Base-by-base conservation (phyloP, 768 basidiomycete species). In the Amanita phalloides region DNA sequence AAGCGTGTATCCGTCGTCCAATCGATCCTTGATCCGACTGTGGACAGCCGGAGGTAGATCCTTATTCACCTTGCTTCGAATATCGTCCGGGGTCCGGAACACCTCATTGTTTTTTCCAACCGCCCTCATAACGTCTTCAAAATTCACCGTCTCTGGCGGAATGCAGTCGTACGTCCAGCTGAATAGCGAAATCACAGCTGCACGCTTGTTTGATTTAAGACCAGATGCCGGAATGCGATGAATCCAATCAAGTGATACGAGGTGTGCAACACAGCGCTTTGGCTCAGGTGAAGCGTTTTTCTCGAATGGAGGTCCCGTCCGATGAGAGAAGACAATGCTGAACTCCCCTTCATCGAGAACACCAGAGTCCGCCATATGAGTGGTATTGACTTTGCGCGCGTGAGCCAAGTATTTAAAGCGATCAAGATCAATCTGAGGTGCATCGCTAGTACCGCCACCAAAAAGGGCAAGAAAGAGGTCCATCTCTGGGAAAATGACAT, bases 141-240 rank as follows among this genome's bases (percentile, higher is more conserved):
- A 30, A 25, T 39, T 44, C 14, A 42, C 14, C 20, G 49, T 33
- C 37, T 44, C 41, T 23, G 49, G 37, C 7, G 49, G 32, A 21
- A 51, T 13, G 11, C 36, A 39, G 26, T 51, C 26, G 17, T 51
- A 51, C 4, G 49, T 51, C 49, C 49, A 51, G 13, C 49, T 51
- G 49, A n/a, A 42, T 32, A 51, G 37, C 21, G 49, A 51, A 28
- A 39, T 6, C 30, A 51, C 20, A 8, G 49, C 49, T 13, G 39
- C 49, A 26, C 49, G 49, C 38, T 41, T 41, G n/a, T 41, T 20
- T 20, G 38, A 21, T n/a, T 2, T 21, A n/a, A 26, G 21, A 21
- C 1, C 20, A 41, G 38, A 21, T 41, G 38, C 4, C 17, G 38
- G 10, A 21, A 41, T 41, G 7, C 6, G 21, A 41, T 41, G 17